Evolutionary conservation across 139 green algal species (phyloP).

Genomic region (Volvox reticuliferus): DNA sequence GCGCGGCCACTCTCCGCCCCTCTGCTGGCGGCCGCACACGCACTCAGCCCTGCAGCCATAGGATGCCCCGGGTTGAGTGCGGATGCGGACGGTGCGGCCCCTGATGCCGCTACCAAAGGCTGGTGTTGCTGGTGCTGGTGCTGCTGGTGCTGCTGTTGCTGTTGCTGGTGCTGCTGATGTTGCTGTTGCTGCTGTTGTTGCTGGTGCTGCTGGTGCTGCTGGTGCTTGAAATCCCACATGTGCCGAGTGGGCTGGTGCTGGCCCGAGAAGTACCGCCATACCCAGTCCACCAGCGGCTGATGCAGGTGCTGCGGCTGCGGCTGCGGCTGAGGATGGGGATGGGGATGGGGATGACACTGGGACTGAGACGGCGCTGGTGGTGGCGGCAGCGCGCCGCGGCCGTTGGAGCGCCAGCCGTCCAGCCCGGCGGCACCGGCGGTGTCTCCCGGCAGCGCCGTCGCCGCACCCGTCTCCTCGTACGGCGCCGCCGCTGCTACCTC

Average conservation of each 20-base stretch:
- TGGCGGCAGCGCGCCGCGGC: not conserved
- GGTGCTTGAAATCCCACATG: slow-evolving; percentile 22
- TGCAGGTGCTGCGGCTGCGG: slow-evolving; percentile 36
- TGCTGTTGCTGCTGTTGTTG: not conserved
- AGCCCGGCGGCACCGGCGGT: too few relatives aligned
- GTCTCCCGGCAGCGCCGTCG: not conserved
- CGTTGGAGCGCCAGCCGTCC: not conserved
- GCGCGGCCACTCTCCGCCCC: too few relatives aligned
- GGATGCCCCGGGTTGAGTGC: not conserved
- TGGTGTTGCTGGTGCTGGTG: not conserved
- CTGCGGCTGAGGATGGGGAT: too few relatives aligned
- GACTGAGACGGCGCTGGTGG: not conserved
- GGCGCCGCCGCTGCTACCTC: slow-evolving; percentile 27
- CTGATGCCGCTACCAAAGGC: not conserved
- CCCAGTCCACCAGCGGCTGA: slow-evolving; percentile 59
- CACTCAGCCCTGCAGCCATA: not conserved
- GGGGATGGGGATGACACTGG: too few relatives aligned
- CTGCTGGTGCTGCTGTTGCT: not conserved
- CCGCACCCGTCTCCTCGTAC: slow-evolving; percentile 8
- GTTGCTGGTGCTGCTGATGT: not conserved
- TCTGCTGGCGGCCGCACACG: not conserved
- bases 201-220: not conserved
- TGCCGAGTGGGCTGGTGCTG: slow-evolving; percentile 39
- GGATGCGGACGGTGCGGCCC: not conserved
- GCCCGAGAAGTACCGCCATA: slow-evolving; percentile 71